Conservation (phyloP, 2,329 filamentous ascomycete species). For the Botryosphaeria agaves region DNA sequence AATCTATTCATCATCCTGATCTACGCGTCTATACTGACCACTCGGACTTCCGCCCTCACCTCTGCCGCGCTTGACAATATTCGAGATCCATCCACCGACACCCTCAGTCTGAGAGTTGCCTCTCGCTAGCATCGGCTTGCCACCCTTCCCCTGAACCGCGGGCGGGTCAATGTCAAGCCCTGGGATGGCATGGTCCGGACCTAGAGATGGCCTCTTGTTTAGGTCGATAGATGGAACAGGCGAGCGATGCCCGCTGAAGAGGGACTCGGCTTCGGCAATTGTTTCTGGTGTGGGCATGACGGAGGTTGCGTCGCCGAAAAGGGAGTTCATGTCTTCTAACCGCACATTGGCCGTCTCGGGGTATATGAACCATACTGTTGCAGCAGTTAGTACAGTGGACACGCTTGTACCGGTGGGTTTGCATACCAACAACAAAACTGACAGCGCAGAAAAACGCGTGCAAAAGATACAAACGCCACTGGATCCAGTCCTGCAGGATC, state of each 20-base stretch:
- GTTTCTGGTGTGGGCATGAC: slow-evolving; percentile 64
- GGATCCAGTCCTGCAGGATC: slow-evolving; percentile 76
- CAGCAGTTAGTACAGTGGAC: slow-evolving; percentile 3
- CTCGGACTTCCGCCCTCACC: slow-evolving; percentile 21
- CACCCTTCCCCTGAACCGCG: slow-evolving; percentile 34
- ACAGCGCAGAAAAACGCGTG: slow-evolving; percentile 94
- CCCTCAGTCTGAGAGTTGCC: slow-evolving; percentile 31
- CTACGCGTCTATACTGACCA: slow-evolving; percentile 28
- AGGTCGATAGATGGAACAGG: slow-evolving; percentile 63
- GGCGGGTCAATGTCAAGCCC: slow-evolving; percentile 71
- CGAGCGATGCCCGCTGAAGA: slow-evolving; percentile 57
- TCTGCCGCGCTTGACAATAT: slow-evolving; percentile 40
- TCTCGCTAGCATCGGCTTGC: slow-evolving; percentile 26
- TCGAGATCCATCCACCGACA: slow-evolving; percentile 52
- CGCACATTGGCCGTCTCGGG: slow-evolving; percentile 92
- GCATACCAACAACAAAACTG: slow-evolving; percentile 90
- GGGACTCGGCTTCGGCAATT: slow-evolving; percentile 62
- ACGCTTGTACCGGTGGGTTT: not conserved
- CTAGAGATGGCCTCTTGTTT: slow-evolving; percentile 32
- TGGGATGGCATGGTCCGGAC: slow-evolving; percentile 54
- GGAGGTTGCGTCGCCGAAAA: slow-evolving; percentile 88
- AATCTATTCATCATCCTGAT: slow-evolving; percentile 20
- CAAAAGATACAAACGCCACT: slow-evolving; percentile 85
- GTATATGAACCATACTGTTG: slow-evolving; percentile 84
- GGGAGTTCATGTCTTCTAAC: slow-evolving; percentile 86